Evolutionary conservation across 169 alveolate genomes (phyloP).

Genomic region (Cryptosporidium baileyi): DNA sequence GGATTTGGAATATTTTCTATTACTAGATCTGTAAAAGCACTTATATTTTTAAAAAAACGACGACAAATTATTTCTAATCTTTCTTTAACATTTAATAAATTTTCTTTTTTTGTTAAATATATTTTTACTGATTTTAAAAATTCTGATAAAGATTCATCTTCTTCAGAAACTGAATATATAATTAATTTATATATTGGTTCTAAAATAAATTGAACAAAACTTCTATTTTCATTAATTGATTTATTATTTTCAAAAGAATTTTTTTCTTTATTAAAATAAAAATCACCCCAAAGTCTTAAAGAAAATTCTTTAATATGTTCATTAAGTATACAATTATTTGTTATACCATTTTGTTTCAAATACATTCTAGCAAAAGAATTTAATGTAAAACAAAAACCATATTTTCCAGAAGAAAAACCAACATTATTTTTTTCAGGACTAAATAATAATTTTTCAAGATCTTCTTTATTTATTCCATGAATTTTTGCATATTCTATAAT

Average conservation of each 20-base stretch:
- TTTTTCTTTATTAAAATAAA: conserved; percentile 81
- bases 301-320: conserved; percentile 77
- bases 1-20: conserved; percentile 83
- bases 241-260: conserved; percentile 76
- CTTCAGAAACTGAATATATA: conserved; percentile 94
- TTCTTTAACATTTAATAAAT: conserved; percentile 85
- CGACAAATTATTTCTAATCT: conserved; percentile 75
- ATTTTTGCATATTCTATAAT: not conserved
- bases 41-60: conserved; percentile 75
- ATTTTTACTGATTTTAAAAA: conserved; percentile 81
- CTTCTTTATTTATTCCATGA: not conserved
- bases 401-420: conserved; percentile 92
- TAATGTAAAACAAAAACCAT: conserved; percentile 91
- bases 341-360: not conserved
- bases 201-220: conserved; percentile 95
- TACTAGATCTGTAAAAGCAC: conserved; percentile 90
- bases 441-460: not conserved
- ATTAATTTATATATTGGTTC: conserved; percentile 98
- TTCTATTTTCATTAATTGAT: conserved; percentile 82
- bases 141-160: conserved; percentile 90
- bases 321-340: not conserved
- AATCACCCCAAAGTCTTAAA: conserved; percentile 89
- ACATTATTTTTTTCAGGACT: conserved; percentile 93
- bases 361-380: conserved; percentile 92
- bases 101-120: conserved; percentile 93